These are phyloP conservation scores for Jamesozyma spencerorum DNA, from an alignment of 805 yeast genomes.

Conservation along the genomic window DNA sequence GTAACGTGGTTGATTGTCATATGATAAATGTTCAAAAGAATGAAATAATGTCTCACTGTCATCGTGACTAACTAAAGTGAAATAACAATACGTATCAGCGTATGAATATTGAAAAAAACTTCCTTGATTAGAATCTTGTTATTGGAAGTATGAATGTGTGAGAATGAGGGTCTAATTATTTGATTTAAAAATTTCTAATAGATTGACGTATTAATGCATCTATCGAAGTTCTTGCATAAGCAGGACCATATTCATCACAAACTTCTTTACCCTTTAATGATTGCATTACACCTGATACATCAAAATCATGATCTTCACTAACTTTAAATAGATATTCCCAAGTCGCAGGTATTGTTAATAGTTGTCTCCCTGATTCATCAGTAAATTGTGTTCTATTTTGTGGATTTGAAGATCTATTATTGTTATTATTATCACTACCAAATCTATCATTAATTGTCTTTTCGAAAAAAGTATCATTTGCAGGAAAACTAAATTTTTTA, in stretches of 20 bases:
- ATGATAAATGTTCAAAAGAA: too few species aligned
- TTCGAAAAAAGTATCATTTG: too few species aligned
- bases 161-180: background rate
- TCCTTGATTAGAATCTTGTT: too few species aligned
- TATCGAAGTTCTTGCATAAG: slow-evolving; percentile 19
- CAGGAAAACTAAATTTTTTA: too few species aligned
- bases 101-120: too few species aligned
- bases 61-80: too few species aligned
- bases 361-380: slow-evolving; percentile 31
- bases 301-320: slow-evolving; percentile 42
- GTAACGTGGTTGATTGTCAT: too few species aligned
- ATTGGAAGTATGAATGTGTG: too few species aligned
- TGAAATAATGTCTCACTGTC: too few species aligned
- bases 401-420: background rate
- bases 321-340: slow-evolving; percentile 66
- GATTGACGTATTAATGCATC: slow-evolving; percentile 7
- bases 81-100: too few species aligned
- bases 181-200: background rate
- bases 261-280: slow-evolving; percentile 54
- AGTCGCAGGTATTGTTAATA: slow-evolving; percentile 65
- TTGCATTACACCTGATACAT: slow-evolving; percentile 48
- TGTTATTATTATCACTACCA: background rate
- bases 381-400: slow-evolving; percentile 6
- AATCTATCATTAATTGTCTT: background rate
- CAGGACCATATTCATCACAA: slow-evolving; percentile 66